Base-by-base conservation (phyloP, 495 filamentous ascomycete species). In the Penicillium waksmanii region DNA sequence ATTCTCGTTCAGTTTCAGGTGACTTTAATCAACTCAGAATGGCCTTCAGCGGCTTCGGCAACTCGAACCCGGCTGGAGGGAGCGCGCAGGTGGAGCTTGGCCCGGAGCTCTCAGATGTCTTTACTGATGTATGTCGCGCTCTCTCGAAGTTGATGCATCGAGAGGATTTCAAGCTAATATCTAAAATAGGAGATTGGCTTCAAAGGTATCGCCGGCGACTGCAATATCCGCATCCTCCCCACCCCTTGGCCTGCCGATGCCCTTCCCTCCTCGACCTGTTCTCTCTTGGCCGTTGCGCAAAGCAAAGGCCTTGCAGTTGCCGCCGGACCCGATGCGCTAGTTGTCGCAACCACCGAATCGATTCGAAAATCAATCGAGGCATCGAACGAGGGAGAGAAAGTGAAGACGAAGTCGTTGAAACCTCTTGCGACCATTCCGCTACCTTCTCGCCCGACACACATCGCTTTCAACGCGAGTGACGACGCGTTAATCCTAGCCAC, bases 381-480 rank as follows among this genome's bases (percentile, higher is more conserved):
- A 11, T 73, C 82, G 4, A 80, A 84, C 40, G 75, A 77, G 23
- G 83, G 79, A 56, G 84, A 85, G 19, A 84, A 81, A 63, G 59
- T 68, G 8, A 86, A 90, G 61, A 77, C 86, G 40, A 89, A 88
- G 60, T 68, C 82, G 1, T 97, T 96, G 67, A 81, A 84, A 46
- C 89, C 95, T 25, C 85, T 91, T 60, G 76, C 89, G 21, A 89
- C 80, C 38, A 78, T 98, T 12, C 77, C 87, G 6, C 75, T 96
- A 49, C 85, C 87, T 7, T 82, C 87, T 62, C 83, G 90, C 63
- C 83, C 96, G 46, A 94, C 92, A 5, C 96, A 99, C 71, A 80
- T 98, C 8, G 89, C 88, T 25, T 99, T 98, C 66, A 92, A 91
- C 0, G 84, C 89, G 48, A 88, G 92, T 63, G 96, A 97, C 68